These are phyloP conservation scores for Capsicum rhomboideum DNA, from an alignment of 257 asterid species.

Conservation along the genomic window DNA sequence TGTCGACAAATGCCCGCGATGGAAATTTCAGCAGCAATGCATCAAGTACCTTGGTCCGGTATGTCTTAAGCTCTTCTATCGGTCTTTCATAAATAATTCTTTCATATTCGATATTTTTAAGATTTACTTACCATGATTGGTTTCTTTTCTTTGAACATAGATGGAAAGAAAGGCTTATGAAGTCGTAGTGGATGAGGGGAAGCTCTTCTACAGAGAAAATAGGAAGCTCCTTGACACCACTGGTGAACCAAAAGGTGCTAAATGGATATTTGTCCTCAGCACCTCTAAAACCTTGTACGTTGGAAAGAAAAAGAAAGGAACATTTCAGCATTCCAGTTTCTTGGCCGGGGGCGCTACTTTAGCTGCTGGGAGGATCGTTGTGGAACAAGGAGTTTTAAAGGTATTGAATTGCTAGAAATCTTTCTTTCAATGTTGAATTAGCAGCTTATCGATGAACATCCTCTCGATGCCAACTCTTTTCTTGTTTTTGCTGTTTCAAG, in stretches of 20 bases:
- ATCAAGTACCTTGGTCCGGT: constrained; percentile 70
- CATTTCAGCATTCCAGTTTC: constrained; percentile 67
- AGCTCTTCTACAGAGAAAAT: constrained; percentile 38
- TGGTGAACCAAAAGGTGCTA: constrained; percentile 25
- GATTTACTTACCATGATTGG: neutral
- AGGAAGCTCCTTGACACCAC: constrained; percentile 40
- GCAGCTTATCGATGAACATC: neutral
- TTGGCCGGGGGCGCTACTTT: constrained; percentile 62
- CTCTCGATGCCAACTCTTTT: neutral
- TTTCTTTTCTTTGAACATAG: constrained; percentile 13
- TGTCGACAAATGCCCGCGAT: constrained; percentile 48
- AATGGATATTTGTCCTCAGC: constrained; percentile 62
- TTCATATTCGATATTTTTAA: neutral
- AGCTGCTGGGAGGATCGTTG: constrained; percentile 61
- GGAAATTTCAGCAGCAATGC: constrained; percentile 64
- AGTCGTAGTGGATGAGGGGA: constrained; percentile 38
- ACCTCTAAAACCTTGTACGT: constrained; percentile 39
- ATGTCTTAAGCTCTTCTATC: neutral
- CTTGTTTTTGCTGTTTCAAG: neutral
- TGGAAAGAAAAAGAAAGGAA: constrained; percentile 50
- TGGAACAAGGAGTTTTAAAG: constrained; percentile 45
- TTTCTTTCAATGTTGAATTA: neutral
- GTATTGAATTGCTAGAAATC: neutral
- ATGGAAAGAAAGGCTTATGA: constrained; percentile 56
- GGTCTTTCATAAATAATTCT: neutral